Evolutionary conservation across 192 early-diverging fungal species (phyloP), one percentile per base, ranked within the genome.

Genomic region (Rhizophlyctis rosea): DNA sequence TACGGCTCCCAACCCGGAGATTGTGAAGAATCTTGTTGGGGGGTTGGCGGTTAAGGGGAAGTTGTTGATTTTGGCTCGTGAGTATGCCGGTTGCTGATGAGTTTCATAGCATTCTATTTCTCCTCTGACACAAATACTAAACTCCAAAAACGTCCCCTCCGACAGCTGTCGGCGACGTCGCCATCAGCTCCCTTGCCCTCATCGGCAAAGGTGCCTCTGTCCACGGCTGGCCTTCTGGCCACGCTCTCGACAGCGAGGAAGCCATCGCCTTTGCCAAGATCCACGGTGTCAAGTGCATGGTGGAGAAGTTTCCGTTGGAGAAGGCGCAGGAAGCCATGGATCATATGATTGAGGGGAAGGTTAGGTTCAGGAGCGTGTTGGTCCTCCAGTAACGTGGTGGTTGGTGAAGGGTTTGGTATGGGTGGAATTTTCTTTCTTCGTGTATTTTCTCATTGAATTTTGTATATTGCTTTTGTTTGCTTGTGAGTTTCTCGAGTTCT

Each of bases 31-130:
- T 31, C 47, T 62, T 16, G 24, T 60, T n/a, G 25, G 27, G 16
- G 47, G 71, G n/a, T 57, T 75, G 29, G 54, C 33, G 4, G 44
- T 60, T 1, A 69, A 71, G 47, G 73, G 73, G 18, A 71, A 58
- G 1, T 24, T 67, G 21, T 54, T 70, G 28, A 35, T 75, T 32
- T 60, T 75, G 21, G 73, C 69, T 31, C n/a, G n/a, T n/a, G n/a
- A n/a, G n/a, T n/a, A n/a, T n/a, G n/a, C n/a, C n/a, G 69, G 47
- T 24, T 29, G n/a, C n/a, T n/a, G n/a, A n/a, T n/a, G n/a, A n/a
- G n/a, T n/a, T n/a, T n/a, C n/a, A n/a, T n/a, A n/a, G n/a, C n/a
- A n/a, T n/a, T n/a, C n/a, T n/a, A n/a, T n/a, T n/a, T n/a, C n/a
- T n/a, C n/a, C n/a, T n/a, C n/a, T n/a, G n/a, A n/a, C 39, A 25